phyloP scores from a whole-genome alignment of 768 basidiomycete genomes.

The Hygrophorus pudorinus region DNA sequence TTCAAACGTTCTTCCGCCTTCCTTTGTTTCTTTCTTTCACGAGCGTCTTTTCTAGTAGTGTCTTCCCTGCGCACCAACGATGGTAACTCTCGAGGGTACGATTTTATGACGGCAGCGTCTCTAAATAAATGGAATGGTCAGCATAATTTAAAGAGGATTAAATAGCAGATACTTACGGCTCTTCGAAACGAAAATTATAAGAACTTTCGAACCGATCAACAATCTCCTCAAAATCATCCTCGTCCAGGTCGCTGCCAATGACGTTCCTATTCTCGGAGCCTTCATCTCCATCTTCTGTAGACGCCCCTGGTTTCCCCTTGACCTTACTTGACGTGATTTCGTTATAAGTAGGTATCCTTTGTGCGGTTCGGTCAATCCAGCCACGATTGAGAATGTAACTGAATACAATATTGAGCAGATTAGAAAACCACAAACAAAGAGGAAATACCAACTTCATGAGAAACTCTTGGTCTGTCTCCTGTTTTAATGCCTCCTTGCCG shows the following conservation, averaged over 20 bases:
- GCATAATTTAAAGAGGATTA: not conserved
- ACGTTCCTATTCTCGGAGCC: constrained; percentile 16
- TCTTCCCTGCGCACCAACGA: constrained; percentile 63
- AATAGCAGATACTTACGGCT: constrained; percentile 53
- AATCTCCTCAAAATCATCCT: constrained; percentile 75
- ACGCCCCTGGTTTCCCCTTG: constrained; percentile 18
- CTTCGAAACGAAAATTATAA: constrained; percentile 97
- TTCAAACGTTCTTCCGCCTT: constrained; percentile 69
- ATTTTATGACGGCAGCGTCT: constrained; percentile 50
- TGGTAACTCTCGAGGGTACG: constrained; percentile 68
- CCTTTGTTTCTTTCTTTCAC: constrained; percentile 64
- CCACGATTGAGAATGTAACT: constrained; percentile 97
- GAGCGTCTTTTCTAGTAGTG: constrained; percentile 75
- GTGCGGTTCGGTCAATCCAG: constrained; percentile 79
- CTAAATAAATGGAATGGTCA: constrained; percentile 24
- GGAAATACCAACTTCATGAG: constrained; percentile 64
- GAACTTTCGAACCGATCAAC: constrained; percentile 90
- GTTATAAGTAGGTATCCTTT: constrained; percentile 74
- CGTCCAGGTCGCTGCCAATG: constrained; percentile 31
- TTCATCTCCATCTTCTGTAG: constrained; percentile 12
- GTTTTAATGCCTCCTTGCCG: constrained; percentile 13
- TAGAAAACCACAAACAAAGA: not conserved
- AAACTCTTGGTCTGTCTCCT: constrained; percentile 74
- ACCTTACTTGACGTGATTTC: constrained; percentile 51
- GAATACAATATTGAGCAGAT: constrained; percentile 4